Percentiles rank a stretch among this genome's conserved stretches.
phyloP scores from a whole-genome alignment of 169 alveolate genomes.

The Babesia sp. region DNA sequence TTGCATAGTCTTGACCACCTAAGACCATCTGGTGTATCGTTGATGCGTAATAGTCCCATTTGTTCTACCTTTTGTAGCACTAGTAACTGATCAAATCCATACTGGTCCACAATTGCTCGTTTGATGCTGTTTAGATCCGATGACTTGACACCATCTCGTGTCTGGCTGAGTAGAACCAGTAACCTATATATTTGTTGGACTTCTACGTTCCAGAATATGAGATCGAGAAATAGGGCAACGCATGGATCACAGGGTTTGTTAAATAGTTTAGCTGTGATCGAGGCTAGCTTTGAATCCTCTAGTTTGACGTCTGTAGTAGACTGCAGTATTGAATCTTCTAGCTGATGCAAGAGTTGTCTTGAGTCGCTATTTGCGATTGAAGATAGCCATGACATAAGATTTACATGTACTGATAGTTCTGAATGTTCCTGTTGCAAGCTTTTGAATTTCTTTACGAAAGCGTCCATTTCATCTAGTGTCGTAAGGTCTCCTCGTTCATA shows the following conservation, averaged over 20 bases:
- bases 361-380: constrained; percentile 72
- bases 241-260: constrained; percentile 57
- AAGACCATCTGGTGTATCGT: constrained; percentile 30
- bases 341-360: constrained; percentile 69
- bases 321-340: constrained; percentile 82
- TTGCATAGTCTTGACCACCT: constrained; percentile 67
- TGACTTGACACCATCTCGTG: constrained; percentile 65
- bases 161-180: constrained; percentile 58
- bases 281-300: constrained; percentile 42
- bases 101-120: constrained; percentile 69
- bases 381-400: constrained; percentile 81
- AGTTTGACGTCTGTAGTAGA: constrained; percentile 38
- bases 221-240: constrained; percentile 53
- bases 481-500: constrained; percentile 83
- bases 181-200: constrained; percentile 63
- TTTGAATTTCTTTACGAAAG: constrained; percentile 82
- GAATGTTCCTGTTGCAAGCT: constrained; percentile 84
- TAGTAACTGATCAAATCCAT: constrained; percentile 67
- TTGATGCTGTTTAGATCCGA: constrained; percentile 65
- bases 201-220: constrained; percentile 65
- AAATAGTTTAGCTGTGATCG: constrained; percentile 31
- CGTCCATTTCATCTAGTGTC: constrained; percentile 82
- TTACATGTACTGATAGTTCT: constrained; percentile 85
- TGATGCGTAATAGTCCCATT: constrained; percentile 39
- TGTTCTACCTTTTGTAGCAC: constrained; percentile 41